These are phyloP conservation scores for Pseudogymnoascus sp. DNA, from an alignment of 2,329 filamentous ascomycete species.

Conservation along the genomic window DNA sequence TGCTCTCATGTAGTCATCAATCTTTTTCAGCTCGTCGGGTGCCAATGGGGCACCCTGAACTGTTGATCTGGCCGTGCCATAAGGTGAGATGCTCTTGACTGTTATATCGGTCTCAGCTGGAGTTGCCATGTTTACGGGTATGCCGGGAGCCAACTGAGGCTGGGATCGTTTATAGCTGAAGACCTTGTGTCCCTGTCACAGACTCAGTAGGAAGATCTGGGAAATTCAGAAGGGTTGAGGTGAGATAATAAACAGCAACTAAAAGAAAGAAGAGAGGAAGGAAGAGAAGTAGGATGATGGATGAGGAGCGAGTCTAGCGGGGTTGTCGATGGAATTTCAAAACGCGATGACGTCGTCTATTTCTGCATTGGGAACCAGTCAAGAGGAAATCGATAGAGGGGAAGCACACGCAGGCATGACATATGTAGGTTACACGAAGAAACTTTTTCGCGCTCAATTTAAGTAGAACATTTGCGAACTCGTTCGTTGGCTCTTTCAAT, in stretches of 20 bases:
- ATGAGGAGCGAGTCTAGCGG: background rate
- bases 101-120: slow-evolving; percentile 27
- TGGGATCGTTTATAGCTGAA: background rate
- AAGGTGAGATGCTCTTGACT: slow-evolving; percentile 53
- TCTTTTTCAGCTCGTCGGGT: slow-evolving; percentile 58
- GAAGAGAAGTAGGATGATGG: background rate
- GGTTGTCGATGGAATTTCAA: background rate
- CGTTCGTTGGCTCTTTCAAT: background rate
- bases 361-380: background rate
- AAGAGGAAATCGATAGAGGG: background rate
- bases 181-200: too few species aligned
- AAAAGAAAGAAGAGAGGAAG: background rate
- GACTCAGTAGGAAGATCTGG: background rate
- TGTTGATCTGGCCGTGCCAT: slow-evolving; percentile 58
- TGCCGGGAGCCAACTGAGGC: background rate
- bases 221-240: background rate
- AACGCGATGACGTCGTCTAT: background rate
- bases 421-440: background rate
- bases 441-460: background rate
- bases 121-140: background rate
- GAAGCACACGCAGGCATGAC: background rate
- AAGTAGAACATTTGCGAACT: background rate
- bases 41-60: slow-evolving; percentile 54
- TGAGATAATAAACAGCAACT: background rate
- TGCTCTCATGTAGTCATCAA: slow-evolving; percentile 66